Evolutionary conservation across 202 grass and related monocot species (phyloP), one percentile per base, ranked within the genome.

Genomic region (Digitaria exilis): DNA sequence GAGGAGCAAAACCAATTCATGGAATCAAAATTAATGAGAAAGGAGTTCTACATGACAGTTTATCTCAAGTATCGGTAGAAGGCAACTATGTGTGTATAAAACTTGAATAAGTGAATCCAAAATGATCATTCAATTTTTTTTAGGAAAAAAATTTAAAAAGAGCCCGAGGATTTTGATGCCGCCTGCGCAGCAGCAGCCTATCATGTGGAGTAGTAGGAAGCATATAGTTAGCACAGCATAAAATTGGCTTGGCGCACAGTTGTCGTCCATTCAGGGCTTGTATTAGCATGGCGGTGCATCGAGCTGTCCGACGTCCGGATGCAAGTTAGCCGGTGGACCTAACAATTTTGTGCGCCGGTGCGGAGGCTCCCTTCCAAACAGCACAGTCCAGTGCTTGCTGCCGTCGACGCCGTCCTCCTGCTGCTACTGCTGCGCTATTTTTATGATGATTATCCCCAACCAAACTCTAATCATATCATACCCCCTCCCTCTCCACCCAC

Each of bases 361-460:
- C n/a, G n/a, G 21, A 24, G 21, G 6, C 79, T 44, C 69, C 52
- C 52, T 54, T 84, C 84, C 80, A 87, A 87, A 90, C 75, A 76
- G 84, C 84, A 85, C 54, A 68, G 51, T 49, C 70, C 75, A 80
- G 63, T 83, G 39, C 34, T 65, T 83, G 39, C 34, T 65, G 80
- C 76, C 88, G 80, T 87, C 84, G 76, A 76, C 80, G 84, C 35
- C 84, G 22, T 41, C 25, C 3, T 0, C 34, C 52, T 21, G 4
- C 28, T 41, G 15, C 3, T 0, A 25, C 52, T 28, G n/a, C n/a
- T 5, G 4, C 7, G 61, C 22, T 79, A 56, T 12, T 80, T 90
- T 87, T n/a, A n/a, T n/a, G n/a, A 90, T 87, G 32, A 87, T 80
- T 87, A 84, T 90, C 84, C 44, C 84, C n/a, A 80, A 64, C 84